Conservation (phyloP, 2,329 filamentous ascomycete genomes). For the Colletotrichum gigasporum region DNA sequence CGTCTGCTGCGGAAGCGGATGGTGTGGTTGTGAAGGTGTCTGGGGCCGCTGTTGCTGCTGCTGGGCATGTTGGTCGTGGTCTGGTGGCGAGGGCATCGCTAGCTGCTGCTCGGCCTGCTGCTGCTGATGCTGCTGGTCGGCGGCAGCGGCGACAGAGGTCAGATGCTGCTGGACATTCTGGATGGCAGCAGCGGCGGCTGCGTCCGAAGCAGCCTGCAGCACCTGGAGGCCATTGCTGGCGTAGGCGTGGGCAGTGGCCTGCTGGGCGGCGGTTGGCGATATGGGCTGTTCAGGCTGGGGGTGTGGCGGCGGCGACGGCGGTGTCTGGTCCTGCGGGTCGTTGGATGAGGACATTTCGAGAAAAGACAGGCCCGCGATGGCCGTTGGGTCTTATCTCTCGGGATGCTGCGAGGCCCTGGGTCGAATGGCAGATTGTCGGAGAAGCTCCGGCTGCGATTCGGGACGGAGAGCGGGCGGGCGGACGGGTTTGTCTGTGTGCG, state of each 20-base stretch:
- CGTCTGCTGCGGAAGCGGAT: slow-evolving; percentile 32
- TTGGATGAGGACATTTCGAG: slow-evolving; percentile 13
- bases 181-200: slow-evolving; percentile 47
- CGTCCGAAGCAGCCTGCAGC: slow-evolving; percentile 55
- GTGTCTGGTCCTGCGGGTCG: slow-evolving; percentile 13
- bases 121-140: slow-evolving; percentile 26
- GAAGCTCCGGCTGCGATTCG: slow-evolving; percentile 46
- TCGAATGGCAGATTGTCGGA: slow-evolving; percentile 54
- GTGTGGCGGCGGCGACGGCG: slow-evolving; percentile 1
- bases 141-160: slow-evolving; percentile 37
- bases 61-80: slow-evolving; percentile 22
- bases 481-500: background rate
- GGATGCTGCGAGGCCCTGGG: slow-evolving; percentile 11
- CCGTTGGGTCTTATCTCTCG: slow-evolving; percentile 12
- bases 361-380: slow-evolving; percentile 3
- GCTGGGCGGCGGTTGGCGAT: slow-evolving; percentile 26
- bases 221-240: slow-evolving; percentile 57
- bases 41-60: slow-evolving; percentile 30
- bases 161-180: slow-evolving; percentile 46
- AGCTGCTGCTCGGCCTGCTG: slow-evolving; percentile 4
- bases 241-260: slow-evolving; percentile 50
- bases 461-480: background rate
- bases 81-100: background rate
- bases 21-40: slow-evolving; percentile 6
- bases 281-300: slow-evolving; percentile 35